Evolutionary conservation across 352 stramenopile species (phyloP).

Genomic region (Thalassiosira oceanica): DNA sequence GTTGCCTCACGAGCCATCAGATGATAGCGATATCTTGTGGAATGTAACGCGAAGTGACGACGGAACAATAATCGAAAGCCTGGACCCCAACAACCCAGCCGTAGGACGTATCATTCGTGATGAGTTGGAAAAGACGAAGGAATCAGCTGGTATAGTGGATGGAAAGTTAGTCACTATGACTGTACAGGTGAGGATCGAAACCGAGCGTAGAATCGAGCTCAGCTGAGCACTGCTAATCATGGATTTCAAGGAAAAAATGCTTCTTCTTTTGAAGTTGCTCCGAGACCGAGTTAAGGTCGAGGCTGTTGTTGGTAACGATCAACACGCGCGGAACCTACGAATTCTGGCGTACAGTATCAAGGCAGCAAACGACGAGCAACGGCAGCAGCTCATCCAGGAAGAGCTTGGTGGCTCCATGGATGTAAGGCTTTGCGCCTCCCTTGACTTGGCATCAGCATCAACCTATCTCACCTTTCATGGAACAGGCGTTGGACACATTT

Average conservation of each 20-base stretch:
- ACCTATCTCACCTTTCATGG: too few species aligned
- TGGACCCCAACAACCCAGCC: constrained; percentile 68
- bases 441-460: too few species aligned
- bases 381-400: constrained; percentile 63
- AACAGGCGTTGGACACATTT: constrained; percentile 70
- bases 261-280: constrained; percentile 72
- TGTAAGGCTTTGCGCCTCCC: constrained; percentile 50
- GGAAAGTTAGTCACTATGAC: constrained; percentile 5
- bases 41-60: constrained; percentile 66
- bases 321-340: constrained; percentile 65
- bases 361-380: constrained; percentile 46
- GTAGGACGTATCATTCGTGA: constrained; percentile 53
- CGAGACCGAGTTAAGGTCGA: constrained; percentile 75
- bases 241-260: constrained; percentile 66
- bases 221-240: too few species aligned
- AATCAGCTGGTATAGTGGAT: constrained; percentile 2
- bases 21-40: constrained; percentile 60
- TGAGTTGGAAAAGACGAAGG: constrained; percentile 46
- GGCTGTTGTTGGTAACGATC: constrained; percentile 69
- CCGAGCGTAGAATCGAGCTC: too few species aligned
- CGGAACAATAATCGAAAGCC: constrained; percentile 67
- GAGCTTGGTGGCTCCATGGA: constrained; percentile 71
- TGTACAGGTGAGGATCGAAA: too few species aligned
- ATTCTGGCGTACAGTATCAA: constrained; percentile 74
- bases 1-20: background rate